These are phyloP conservation scores for Centrapalus pauciflorus DNA, from an alignment of 129 eudicot genomes.

Conservation along the genomic window DNA sequence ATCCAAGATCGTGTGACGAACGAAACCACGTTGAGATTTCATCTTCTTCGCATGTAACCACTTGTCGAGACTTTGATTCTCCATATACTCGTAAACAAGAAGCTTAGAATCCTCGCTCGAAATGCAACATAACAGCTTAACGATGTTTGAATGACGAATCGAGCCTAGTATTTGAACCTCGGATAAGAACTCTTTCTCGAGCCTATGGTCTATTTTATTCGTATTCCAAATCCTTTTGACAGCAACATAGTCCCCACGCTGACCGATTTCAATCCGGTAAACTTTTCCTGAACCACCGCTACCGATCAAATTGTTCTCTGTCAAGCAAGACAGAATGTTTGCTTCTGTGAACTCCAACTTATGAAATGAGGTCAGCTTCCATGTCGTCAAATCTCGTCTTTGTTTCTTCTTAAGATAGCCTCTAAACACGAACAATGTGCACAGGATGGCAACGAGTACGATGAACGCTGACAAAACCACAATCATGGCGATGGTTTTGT, in stretches of 20 bases:
- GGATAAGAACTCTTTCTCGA: constrained; percentile 68
- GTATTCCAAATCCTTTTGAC: constrained; percentile 72
- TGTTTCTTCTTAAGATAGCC: constrained; percentile 59
- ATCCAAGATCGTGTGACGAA: constrained; percentile 32
- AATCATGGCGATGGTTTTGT: constrained; percentile 50
- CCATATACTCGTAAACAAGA: constrained; percentile 93
- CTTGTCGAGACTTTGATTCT: constrained; percentile 78
- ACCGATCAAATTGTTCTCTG: constrained; percentile 60
- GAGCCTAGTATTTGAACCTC: constrained; percentile 82
- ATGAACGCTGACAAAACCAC: constrained; percentile 43
- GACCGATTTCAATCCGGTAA: constrained; percentile 53
- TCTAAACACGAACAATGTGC: constrained; percentile 42
- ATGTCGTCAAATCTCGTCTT: constrained; percentile 42
- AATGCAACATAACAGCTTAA: constrained; percentile 74
- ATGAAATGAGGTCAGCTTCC: constrained; percentile 79
- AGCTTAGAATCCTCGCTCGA: constrained; percentile 82
- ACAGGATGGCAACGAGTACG: constrained; percentile 24
- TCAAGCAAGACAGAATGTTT: constrained; percentile 48
- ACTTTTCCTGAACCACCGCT: constrained; percentile 92
- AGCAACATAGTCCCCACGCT: constrained; percentile 54
- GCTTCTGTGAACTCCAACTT: constrained; percentile 62
- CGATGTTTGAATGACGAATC: constrained; percentile 77
- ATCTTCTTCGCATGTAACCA: constrained; percentile 71
- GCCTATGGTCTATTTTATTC: constrained; percentile 32
- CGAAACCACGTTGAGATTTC: constrained; percentile 19